Base-by-base conservation (phyloP, 2,329 filamentous ascomycete genomes). In the Apiospora saccharicola region DNA sequence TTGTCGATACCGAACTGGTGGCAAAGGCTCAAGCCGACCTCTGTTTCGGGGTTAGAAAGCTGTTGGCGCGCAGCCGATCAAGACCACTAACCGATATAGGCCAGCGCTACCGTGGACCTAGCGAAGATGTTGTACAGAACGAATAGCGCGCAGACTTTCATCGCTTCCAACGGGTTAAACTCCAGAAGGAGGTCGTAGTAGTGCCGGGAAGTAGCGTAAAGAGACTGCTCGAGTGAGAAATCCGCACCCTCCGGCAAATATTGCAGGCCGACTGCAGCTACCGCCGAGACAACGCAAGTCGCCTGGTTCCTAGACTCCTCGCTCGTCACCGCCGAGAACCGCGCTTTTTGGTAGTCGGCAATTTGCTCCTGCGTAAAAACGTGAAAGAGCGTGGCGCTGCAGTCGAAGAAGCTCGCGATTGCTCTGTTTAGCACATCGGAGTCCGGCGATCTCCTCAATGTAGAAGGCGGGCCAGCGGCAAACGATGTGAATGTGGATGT, bases 21-120 rank as follows among this genome's bases (percentile, higher is more conserved):
- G 34, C 57, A 64, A 13, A 64, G 19, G 34, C 57, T 41, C 57
- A 41, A 64, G 34, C 57, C 57, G n/a, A 64, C 57, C 57, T 64
- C 57, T 64, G 34, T 30, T 5, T 41, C 34, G 13, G 34, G 19
- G 57, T 64, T 64, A 64, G 57, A 64, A 34, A 24, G 34, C n/a
- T 34, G 3, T 34, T 64, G 57, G 30, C 19, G 16, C 14, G 34
- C 34, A 64, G 57, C 34, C 57, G 34, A 41, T n/a, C 19, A 64
- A 24, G 34, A 64, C 19, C 57, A 64, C 57, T 64, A n/a, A 37
- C 34, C 57, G 10, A 64, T 41, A 64, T 64, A 41, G 34, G 57
- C 57, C 57, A 64, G 34, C 12, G 34, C 34, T 10, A 64, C 30
- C 1, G 57, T 41, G 34, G 30, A 41, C 41, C 34, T 64, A 34